phyloP scores from a whole-genome alignment of 2,329 filamentous ascomycete genomes.

The Aureobasidium musti region DNA sequence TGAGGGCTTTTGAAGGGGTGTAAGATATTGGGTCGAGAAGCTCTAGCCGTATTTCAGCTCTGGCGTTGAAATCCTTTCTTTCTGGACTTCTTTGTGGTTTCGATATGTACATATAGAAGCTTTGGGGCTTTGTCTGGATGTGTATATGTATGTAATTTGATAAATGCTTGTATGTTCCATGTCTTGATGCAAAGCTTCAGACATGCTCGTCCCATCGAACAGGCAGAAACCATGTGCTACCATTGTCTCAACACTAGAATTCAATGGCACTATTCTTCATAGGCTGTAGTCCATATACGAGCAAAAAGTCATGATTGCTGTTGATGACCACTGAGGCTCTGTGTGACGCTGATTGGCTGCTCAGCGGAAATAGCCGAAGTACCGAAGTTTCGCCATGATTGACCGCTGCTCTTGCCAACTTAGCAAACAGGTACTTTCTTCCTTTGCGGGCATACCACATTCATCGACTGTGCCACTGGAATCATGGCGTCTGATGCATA shows the following conservation, averaged over 20 bases:
- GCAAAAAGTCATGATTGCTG: not conserved
- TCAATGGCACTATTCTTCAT: no score
- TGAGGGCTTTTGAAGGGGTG: conserved; percentile 61
- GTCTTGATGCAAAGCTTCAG: not conserved
- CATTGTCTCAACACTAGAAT: no score
- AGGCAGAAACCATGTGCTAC: not conserved
- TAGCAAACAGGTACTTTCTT: not conserved
- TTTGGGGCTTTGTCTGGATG: not conserved
- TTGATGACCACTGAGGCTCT: not conserved
- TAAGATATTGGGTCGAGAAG: not conserved
- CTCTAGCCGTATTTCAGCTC: no score
- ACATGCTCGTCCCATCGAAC: not conserved
- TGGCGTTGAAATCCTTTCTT: no score
- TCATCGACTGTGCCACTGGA: not conserved
- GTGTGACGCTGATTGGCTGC: not conserved
- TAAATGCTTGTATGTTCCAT: not conserved
- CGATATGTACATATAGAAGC: not conserved
- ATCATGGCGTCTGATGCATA: not conserved
- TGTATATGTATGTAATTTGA: not conserved
- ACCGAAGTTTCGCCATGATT: not conserved
- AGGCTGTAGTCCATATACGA: no score
- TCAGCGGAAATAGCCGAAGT: not conserved
- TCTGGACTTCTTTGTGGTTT: not conserved
- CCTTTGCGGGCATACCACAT: not conserved
- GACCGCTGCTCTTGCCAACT: not conserved